Conservation (phyloP, 257 asterid genomes). For the Solanum dulcamara region DNA sequence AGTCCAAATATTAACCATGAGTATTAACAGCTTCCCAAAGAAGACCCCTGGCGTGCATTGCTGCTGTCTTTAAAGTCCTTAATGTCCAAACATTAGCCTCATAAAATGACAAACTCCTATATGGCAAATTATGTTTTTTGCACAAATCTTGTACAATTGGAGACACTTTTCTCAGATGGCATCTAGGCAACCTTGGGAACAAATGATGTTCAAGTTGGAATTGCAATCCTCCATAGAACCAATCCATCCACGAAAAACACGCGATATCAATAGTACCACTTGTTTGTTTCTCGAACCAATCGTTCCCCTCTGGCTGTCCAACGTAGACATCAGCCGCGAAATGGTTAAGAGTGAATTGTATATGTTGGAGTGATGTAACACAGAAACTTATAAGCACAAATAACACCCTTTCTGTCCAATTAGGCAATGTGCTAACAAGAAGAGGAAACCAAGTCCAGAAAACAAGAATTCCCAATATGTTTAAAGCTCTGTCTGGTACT, state of each 20-base stretch:
- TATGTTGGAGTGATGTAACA: constrained; percentile 59
- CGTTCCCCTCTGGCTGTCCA: constrained; percentile 62
- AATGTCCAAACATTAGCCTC: constrained; percentile 64
- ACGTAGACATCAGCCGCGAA: constrained; percentile 69
- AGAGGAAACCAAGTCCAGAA: constrained; percentile 95
- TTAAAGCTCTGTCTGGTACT: constrained; percentile 57
- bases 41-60: constrained; percentile 64
- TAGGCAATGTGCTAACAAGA: constrained; percentile 53
- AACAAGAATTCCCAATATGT: constrained; percentile 56
- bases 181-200: constrained; percentile 88
- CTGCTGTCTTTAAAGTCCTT: constrained; percentile 56
- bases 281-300: constrained; percentile 92
- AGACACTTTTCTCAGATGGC: constrained; percentile 60
- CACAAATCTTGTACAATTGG: constrained; percentile 66
- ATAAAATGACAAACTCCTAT: constrained; percentile 48
- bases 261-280: constrained; percentile 69
- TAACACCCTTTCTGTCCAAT: constrained; percentile 47
- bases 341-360: constrained; percentile 77
- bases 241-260: constrained; percentile 64
- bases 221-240: constrained; percentile 81
- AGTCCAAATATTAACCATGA: constrained; percentile 40
- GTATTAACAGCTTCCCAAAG: constrained; percentile 91
- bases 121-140: constrained; percentile 73
- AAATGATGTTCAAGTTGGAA: constrained; percentile 89
- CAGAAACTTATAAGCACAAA: constrained; percentile 54